phyloP scores from a whole-genome alignment of 805 yeast genomes.

The Yarrowia sp. region DNA sequence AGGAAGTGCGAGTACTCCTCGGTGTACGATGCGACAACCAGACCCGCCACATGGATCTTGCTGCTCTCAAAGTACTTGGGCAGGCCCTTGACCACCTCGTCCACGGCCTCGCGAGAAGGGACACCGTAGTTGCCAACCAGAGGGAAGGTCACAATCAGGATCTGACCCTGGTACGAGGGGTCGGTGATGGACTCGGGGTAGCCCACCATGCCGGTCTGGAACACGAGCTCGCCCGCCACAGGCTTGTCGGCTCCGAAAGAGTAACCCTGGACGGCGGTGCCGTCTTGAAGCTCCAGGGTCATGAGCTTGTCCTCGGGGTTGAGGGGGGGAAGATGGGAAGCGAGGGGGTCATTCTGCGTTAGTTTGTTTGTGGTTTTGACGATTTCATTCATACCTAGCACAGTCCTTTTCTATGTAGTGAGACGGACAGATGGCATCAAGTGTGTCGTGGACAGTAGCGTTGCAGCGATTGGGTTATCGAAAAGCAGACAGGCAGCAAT shows the following conservation, averaged over 20 bases:
- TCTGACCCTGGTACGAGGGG: conserved; percentile 98
- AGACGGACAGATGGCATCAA: too few relatives aligned
- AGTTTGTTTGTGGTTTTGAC: too few relatives aligned
- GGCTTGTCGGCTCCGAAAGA: conserved; percentile 92
- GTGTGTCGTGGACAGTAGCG: too few relatives aligned
- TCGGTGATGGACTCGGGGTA: conserved; percentile 97
- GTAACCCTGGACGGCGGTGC: conserved; percentile 84
- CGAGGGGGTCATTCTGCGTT: conserved; percentile 40
- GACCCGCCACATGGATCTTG: conserved; percentile 92
- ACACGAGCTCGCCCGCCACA: conserved; percentile 95
- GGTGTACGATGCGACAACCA: conserved; percentile 94
- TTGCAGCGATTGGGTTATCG: too few relatives aligned
- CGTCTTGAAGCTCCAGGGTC: conserved; percentile 86
- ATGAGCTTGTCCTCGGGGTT: conserved; percentile 75
- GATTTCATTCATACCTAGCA: too few relatives aligned
- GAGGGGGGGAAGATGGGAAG: conserved; percentile 91
- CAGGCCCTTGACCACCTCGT: conserved; percentile 67
- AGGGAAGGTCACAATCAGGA: conserved; percentile 92
- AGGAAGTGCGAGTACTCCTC: conserved; percentile 92
- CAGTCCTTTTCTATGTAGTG: too few relatives aligned
- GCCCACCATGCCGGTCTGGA: conserved; percentile 99
- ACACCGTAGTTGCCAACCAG: conserved; percentile 99
- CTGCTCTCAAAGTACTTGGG: conserved; percentile 93
- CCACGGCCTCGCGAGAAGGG: conserved; percentile 78
- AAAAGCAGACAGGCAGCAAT: too few relatives aligned